Conservation (phyloP, 192 early-diverging fungal genomes). For the Linnemannia hyalina region DNA sequence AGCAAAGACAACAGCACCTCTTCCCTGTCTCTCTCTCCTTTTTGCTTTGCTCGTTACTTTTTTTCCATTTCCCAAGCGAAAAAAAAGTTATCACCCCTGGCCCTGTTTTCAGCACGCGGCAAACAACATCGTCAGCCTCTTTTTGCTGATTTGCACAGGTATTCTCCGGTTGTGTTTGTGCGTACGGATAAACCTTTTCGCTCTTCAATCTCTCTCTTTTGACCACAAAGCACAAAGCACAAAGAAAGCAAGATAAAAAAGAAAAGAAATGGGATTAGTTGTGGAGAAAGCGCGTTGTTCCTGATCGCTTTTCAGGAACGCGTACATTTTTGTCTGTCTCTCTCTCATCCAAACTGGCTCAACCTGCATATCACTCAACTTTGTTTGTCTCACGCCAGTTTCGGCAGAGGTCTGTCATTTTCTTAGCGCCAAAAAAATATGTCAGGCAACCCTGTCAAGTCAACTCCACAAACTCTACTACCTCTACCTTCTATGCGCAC, state of each 20-base stretch:
- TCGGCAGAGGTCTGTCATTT: neutral
- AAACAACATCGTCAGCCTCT: neutral
- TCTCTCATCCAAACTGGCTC: too few relatives aligned
- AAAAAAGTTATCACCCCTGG: neutral
- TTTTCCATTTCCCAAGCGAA: neutral
- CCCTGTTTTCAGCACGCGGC: neutral
- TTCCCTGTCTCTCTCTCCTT: neutral
- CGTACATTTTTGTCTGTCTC: neutral
- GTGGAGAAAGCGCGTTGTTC: neutral
- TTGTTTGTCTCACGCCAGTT: neutral
- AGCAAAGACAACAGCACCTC: neutral
- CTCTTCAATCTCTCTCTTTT: neutral
- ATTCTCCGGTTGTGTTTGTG: neutral
- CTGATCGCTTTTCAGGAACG: neutral
- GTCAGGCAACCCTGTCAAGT: too few relatives aligned
- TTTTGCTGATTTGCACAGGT: neutral
- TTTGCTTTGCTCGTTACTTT: neutral
- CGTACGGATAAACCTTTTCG: slow-evolving; percentile 5
- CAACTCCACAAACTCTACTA: too few relatives aligned
- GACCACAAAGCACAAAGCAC: neutral
- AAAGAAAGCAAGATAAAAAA: neutral
- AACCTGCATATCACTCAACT: neutral
- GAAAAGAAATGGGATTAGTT: neutral
- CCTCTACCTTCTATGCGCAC: too few relatives aligned
- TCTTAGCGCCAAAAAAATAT: neutral